phyloP scores from a whole-genome alignment of 345 rosid genomes.

The Eucalyptus brandiana region DNA sequence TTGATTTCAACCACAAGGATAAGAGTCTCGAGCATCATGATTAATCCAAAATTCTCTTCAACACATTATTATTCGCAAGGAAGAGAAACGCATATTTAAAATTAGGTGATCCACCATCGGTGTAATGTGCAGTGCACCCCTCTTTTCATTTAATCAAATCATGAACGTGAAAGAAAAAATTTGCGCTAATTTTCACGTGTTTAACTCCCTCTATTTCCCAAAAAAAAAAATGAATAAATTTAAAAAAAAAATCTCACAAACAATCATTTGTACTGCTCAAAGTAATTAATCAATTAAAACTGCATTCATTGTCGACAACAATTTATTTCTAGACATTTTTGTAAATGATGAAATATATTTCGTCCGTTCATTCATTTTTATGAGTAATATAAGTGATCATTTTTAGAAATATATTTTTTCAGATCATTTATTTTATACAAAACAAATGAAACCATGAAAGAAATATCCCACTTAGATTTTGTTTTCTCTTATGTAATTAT shows the following conservation, averaged over 20 bases:
- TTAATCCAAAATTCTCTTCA: not conserved
- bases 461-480: not conserved
- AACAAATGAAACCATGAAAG: not conserved
- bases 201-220: accelerated
- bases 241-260: accelerated
- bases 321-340: not conserved
- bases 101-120: not conserved
- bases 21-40: not conserved
- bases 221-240: not conserved
- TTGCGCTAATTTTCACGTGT: not conserved
- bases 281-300: not conserved
- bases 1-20: not conserved
- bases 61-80: not conserved
- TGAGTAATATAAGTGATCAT: not conserved
- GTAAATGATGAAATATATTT: not conserved
- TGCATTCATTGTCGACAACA: accelerated
- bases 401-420: not conserved
- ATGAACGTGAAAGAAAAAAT: not conserved
- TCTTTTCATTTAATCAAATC: not conserved
- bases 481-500: not conserved
- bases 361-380: accelerated
- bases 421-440: not conserved
- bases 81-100: not conserved
- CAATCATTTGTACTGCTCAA: not conserved
- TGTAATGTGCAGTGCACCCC: not conserved